Evolutionary conservation across 352 stramenopile species (phyloP).

Genomic region (Pythium dissimile): DNA sequence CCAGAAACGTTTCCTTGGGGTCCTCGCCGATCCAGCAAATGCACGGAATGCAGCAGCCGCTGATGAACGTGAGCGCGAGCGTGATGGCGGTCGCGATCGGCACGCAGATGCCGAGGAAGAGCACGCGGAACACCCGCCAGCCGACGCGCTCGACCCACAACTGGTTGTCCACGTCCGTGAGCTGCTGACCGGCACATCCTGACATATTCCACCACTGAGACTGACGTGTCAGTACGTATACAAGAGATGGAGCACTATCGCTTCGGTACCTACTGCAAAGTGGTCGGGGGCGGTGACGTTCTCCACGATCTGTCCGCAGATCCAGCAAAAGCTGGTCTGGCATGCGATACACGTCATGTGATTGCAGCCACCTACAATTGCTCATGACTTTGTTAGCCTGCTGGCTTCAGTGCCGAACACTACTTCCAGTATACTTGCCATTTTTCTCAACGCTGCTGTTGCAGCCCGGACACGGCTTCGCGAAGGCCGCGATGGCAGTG

Average conservation of each 20-base stretch:
- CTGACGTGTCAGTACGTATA: background rate
- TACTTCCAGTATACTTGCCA: constrained; percentile 17
- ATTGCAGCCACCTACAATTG: constrained; percentile 79
- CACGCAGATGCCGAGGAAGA: constrained; percentile 20
- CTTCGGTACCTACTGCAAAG: constrained; percentile 39
- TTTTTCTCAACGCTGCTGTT: constrained; percentile 89
- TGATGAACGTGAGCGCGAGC: constrained; percentile 12
- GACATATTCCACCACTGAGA: constrained; percentile 75
- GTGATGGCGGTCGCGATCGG: constrained; percentile 11
- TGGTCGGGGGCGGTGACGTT: constrained; percentile 84
- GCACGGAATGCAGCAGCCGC: constrained; percentile 20
- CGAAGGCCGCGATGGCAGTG: constrained; percentile 70
- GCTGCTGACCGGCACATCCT: constrained; percentile 68
- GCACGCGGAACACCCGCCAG: constrained; percentile 7
- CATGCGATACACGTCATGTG: constrained; percentile 91
- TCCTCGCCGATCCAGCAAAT: constrained; percentile 21
- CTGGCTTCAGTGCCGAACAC: background rate
- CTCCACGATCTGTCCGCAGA: constrained; percentile 85
- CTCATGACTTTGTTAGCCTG: background rate
- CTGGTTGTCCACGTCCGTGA: constrained; percentile 34
- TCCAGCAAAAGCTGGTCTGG: constrained; percentile 88
- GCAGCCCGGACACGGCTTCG: constrained; percentile 85
- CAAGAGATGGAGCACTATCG: background rate
- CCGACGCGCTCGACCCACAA: constrained; percentile 10
- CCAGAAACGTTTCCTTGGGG: constrained; percentile 11